Evolutionary conservation across 495 filamentous ascomycete genomes (phyloP), one percentile per base, ranked within the genome.

Genomic region (Annulohypoxylon moriforme): DNA sequence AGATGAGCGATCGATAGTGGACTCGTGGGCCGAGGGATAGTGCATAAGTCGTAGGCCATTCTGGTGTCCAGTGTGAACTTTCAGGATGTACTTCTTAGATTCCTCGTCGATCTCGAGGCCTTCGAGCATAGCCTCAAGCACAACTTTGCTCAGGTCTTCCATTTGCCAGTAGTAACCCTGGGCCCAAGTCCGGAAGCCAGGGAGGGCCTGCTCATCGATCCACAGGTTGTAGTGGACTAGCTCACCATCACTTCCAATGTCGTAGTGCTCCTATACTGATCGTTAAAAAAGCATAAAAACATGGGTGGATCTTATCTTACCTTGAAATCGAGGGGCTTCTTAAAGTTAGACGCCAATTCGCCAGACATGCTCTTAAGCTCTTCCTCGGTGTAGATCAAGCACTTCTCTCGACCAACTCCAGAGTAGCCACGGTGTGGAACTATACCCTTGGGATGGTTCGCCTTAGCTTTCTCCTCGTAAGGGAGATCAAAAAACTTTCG

Each of bases 221-320:
- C 89, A 92, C 67, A 91, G 86, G 60, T 92, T 93, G 8, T 86
- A 84, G 60, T 90, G 86, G 10, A 77, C 71, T 10, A 75, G 63
- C 60, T 91, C 85, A 0, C 83, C 61, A 29, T 89, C 84, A 69
- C 86, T 89, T 7, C 90, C 90, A 59, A 88, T 88, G 50, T 92
- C 90, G 67, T 88, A 92, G 64, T 84, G 87, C 79, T 92, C 89
- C 86, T 89, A 24, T 24, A 24, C 14, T 56, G 14, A 18, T 25
- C 29, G 36, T 69, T 5, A 71, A 42, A 22, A 2, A 38, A 34
- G 22, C 47, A 42, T 4, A 1, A 33, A 20, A 25, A 68, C 2
- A 44, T 24, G 2, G 5, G 3, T 4, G 10, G 40, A 33, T 10
- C 29, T 33, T 2, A 1, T 25, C 16, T 6, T 55, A 75, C 73